phyloP scores from a whole-genome alignment of 2,329 filamentous ascomycete species.

The Ophiostoma populinum region DNA sequence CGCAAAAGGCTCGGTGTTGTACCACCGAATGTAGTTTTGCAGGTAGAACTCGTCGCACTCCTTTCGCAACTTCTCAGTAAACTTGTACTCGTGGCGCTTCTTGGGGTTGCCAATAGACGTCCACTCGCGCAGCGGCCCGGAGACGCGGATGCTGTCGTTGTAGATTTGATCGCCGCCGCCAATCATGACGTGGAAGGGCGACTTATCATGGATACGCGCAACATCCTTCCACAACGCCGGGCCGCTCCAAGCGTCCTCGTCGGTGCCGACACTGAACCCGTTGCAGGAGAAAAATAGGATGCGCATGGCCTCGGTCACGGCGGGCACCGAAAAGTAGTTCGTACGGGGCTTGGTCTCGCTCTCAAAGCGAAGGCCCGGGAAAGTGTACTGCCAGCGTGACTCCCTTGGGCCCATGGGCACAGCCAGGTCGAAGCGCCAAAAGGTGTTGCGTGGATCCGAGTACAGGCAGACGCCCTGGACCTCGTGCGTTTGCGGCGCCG shows the following conservation, averaged over 20 bases:
- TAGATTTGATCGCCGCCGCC: conserved; percentile 94
- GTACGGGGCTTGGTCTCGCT: conserved; percentile 35
- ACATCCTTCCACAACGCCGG: conserved; percentile 95
- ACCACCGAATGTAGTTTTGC: conserved; percentile 63
- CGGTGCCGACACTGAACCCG: conserved; percentile 78
- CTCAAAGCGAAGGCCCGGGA: conserved; percentile 41
- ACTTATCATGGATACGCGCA: conserved; percentile 57
- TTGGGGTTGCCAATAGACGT: conserved; percentile 67
- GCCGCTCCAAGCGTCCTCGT: conserved; percentile 73
- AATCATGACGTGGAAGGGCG: conserved; percentile 90
- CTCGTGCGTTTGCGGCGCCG: conserved; percentile 13
- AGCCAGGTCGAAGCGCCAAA: conserved; percentile 79
- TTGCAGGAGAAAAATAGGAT: conserved; percentile 99
- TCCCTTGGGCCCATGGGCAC: conserved; percentile 58
- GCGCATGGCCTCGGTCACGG: conserved; percentile 73
- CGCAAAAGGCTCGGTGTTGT: conserved; percentile 61
- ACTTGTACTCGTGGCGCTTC: conserved; percentile 62
- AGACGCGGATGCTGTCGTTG: conserved; percentile 79
- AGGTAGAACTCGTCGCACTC: conserved; percentile 85
- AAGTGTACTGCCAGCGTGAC: conserved; percentile 60
- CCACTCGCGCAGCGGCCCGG: conserved; percentile 70
- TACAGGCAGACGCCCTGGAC: conserved; percentile 42
- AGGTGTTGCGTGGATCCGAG: conserved; percentile 55
- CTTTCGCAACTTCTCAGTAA: conserved; percentile 60
- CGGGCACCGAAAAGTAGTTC: conserved; percentile 75